Percentiles rank a stretch among this genome's conserved stretches.
These are phyloP conservation scores for Trichosporon sp. DNA, from an alignment of 1,284 basidiomycete species.

Conservation along the genomic window DNA sequence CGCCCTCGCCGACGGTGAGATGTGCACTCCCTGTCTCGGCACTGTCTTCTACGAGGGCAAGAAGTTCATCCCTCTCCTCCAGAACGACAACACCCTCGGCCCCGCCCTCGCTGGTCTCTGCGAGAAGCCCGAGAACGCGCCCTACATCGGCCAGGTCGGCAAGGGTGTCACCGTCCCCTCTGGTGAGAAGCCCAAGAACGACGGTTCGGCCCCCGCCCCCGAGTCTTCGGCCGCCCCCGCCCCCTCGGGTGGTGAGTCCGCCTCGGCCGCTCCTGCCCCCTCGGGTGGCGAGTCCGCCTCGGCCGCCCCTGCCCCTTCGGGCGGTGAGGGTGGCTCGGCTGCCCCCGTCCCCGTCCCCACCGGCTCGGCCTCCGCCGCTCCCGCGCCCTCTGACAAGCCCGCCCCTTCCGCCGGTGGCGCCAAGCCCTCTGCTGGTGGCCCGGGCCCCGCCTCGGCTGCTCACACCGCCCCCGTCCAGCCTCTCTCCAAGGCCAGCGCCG, in stretches of 20 bases:
- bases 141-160: neutral
- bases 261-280: no score
- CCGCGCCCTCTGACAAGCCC: neutral
- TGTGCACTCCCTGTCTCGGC: conserved; percentile 41
- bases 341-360: no score
- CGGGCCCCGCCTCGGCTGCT: neutral
- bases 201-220: neutral
- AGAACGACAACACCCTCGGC: neutral
- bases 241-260: neutral
- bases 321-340: no score
- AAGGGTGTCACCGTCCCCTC: neutral
- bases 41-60: conserved; percentile 39
- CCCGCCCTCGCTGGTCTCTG: neutral
- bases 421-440: neutral
- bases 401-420: neutral
- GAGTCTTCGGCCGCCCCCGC: neutral
- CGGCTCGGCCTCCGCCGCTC: no score
- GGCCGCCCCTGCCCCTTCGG: no score
- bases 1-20: conserved; percentile 23
- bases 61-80: conserved; percentile 5
- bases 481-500: neutral
- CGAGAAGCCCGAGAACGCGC: neutral
- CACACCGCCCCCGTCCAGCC: neutral
- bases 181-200: neutral
- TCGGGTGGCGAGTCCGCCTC: neutral